Evolutionary conservation across 352 stramenopile genomes (phyloP).

Genomic region (Halophytophthora polymorphica): DNA sequence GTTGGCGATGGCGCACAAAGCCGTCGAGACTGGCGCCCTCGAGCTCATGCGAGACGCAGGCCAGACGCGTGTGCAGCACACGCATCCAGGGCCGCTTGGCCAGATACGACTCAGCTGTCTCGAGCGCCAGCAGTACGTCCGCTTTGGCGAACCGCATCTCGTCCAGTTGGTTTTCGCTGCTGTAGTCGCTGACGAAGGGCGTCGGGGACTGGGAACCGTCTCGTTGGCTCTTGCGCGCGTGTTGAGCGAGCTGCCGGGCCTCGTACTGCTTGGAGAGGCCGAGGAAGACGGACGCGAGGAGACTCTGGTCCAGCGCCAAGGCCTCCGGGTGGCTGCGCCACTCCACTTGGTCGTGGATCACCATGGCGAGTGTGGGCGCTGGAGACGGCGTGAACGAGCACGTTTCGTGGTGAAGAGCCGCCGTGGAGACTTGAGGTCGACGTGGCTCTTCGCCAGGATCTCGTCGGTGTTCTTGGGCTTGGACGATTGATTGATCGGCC

Average conservation of each 20-base stretch:
- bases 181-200: background rate
- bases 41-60: slow-evolving; percentile 55
- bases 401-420: slow-evolving; percentile 14
- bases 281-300: slow-evolving; percentile 56
- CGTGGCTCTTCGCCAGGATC: slow-evolving; percentile 4
- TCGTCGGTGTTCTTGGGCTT: background rate
- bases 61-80: slow-evolving; percentile 47
- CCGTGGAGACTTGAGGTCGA: slow-evolving; percentile 9
- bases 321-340: slow-evolving; percentile 46
- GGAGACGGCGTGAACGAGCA: background rate
- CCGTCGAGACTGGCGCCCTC: slow-evolving; percentile 40
- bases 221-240: background rate
- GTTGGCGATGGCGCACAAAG: slow-evolving; percentile 51
- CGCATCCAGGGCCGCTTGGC: slow-evolving; percentile 55
- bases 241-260: slow-evolving; percentile 11
- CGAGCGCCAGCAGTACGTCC: slow-evolving; percentile 47
- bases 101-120: slow-evolving; percentile 37
- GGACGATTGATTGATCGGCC: no score
- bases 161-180: slow-evolving; percentile 23
- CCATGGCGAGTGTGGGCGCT: slow-evolving; percentile 22
- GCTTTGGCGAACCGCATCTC: slow-evolving; percentile 51
- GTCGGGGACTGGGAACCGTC: background rate
- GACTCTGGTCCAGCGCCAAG: slow-evolving; percentile 43
- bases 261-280: slow-evolving; percentile 29
- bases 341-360: slow-evolving; percentile 41